These are phyloP conservation scores for Termitomyces sp. DNA, from an alignment of 768 basidiomycete species.

Conservation along the genomic window DNA sequence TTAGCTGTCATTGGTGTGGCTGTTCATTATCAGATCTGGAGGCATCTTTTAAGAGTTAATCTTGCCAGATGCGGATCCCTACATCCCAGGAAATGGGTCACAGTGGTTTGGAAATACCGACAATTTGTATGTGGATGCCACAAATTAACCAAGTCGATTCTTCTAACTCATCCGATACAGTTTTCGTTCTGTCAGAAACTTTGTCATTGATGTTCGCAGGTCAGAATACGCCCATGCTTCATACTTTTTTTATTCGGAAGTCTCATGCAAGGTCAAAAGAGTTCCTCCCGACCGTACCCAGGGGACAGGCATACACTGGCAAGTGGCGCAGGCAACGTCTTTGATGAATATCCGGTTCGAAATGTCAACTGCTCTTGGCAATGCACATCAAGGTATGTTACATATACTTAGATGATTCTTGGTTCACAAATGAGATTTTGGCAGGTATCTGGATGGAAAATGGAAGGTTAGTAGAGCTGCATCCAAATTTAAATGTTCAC, in stretches of 20 bases:
- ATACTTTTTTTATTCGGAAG: background rate
- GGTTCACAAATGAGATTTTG: background rate
- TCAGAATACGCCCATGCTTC: background rate
- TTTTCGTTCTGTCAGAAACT: slow-evolving; percentile 70
- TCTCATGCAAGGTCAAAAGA: slow-evolving; percentile 18
- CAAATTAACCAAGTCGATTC: background rate
- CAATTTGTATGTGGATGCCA: slow-evolving; percentile 53
- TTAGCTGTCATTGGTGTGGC: slow-evolving; percentile 71
- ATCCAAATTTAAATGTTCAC: too few species aligned
- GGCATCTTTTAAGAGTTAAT: background rate
- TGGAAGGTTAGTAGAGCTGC: slow-evolving; percentile 53
- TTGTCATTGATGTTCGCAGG: slow-evolving; percentile 65
- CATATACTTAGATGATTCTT: background rate
- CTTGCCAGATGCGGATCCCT: slow-evolving; percentile 64
- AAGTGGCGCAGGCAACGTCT: slow-evolving; percentile 50
- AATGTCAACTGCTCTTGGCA: slow-evolving; percentile 68
- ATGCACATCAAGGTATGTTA: slow-evolving; percentile 61
- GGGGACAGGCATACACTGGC: slow-evolving; percentile 83
- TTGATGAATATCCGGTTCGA: slow-evolving; percentile 60
- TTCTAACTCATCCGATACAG: slow-evolving; percentile 27
- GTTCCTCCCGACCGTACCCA: slow-evolving; percentile 48
- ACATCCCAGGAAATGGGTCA: slow-evolving; percentile 59
- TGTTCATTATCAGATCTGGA: background rate
- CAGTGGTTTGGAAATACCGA: slow-evolving; percentile 65
- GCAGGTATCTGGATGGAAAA: slow-evolving; percentile 68